A percentile compares a stretch with the other conserved stretches of the same genome.
These are phyloP conservation scores for Neonothopanus nambi DNA, from an alignment of 1,284 basidiomycete species.

Conservation along the genomic window DNA sequence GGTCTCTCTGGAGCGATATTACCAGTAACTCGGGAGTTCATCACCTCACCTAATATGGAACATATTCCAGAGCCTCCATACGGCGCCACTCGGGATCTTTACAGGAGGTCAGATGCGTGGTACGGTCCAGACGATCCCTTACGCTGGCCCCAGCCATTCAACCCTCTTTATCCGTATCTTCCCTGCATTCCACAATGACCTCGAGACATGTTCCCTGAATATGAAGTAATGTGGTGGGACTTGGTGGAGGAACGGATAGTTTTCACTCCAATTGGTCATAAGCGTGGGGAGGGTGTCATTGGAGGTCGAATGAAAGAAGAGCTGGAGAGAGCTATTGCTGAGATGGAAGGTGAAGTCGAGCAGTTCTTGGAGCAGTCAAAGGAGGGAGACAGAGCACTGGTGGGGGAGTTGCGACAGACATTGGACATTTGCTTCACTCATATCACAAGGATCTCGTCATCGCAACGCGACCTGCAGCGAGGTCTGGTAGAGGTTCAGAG, in stretches of 20 bases:
- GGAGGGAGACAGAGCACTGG: too few relatives aligned
- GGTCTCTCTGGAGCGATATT: too few relatives aligned
- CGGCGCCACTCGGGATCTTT: constrained; percentile 7
- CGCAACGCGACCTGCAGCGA: background rate
- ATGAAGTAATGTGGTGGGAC: too few relatives aligned
- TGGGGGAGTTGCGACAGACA: background rate
- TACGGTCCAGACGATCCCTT: constrained; percentile 8
- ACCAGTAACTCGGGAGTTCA: too few relatives aligned
- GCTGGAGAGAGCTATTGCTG: too few relatives aligned
- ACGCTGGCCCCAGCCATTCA: constrained; percentile 5
- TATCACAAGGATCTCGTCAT: background rate
- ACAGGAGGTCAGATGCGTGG: background rate
- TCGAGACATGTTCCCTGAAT: too few relatives aligned
- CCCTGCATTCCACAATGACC: background rate
- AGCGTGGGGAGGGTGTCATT: too few relatives aligned
- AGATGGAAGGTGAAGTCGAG: too few relatives aligned
- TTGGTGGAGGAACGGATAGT: too few relatives aligned
- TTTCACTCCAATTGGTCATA: too few relatives aligned
- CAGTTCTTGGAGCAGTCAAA: too few relatives aligned
- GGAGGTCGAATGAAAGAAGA: too few relatives aligned
- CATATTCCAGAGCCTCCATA: constrained; percentile 3
- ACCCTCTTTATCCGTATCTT: background rate
- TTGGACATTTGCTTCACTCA: background rate
- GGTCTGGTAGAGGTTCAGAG: constrained; percentile 2
- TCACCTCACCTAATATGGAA: constrained; percentile 6